Evolutionary conservation across 2,329 filamentous ascomycete genomes (phyloP).

Genomic region (Aspergillus transmontanensis): DNA sequence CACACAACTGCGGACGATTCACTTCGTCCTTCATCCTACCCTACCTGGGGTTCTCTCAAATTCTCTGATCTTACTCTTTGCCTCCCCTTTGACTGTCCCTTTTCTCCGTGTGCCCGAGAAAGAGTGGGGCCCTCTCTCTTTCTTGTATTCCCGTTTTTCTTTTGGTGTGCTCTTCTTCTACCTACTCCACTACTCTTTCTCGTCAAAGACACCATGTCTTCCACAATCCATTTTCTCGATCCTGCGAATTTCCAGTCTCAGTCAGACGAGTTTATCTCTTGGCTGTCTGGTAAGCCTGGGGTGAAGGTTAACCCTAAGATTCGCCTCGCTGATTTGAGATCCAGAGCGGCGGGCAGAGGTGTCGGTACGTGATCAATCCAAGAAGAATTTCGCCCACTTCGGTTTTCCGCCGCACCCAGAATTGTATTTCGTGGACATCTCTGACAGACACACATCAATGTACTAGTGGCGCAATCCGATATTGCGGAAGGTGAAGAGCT

Average conservation of each 20-base stretch:
- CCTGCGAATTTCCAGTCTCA: constrained; percentile 46
- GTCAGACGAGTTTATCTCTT: constrained; percentile 58
- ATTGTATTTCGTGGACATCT: constrained; percentile 15
- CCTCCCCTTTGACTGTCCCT: constrained; percentile 5
- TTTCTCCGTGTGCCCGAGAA: not conserved
- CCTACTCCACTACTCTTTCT: constrained; percentile 10
- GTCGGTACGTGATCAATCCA: constrained; percentile 55
- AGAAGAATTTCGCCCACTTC: constrained; percentile 23
- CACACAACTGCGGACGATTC: not conserved
- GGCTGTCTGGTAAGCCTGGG: constrained; percentile 55
- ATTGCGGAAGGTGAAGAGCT: constrained; percentile 75
- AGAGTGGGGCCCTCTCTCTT: not conserved
- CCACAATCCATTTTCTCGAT: constrained; percentile 36
- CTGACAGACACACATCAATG: constrained; percentile 24
- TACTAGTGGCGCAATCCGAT: constrained; percentile 67
- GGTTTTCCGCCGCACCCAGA: constrained; percentile 13
- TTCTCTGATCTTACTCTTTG: not conserved
- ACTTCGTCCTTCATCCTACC: not conserved
- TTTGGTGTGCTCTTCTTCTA: constrained; percentile 14
- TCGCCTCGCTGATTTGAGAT: constrained; percentile 59
- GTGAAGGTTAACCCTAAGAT: constrained; percentile 62
- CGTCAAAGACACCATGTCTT: constrained; percentile 34
- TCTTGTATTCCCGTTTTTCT: constrained; percentile 11
- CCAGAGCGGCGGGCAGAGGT: constrained; percentile 60
- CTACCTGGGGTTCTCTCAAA: not conserved